Percentiles rank a stretch among this genome's conserved stretches.
These are phyloP conservation scores for Dacryopinax spathularia DNA, from an alignment of 768 basidiomycete genomes.

Conservation along the genomic window DNA sequence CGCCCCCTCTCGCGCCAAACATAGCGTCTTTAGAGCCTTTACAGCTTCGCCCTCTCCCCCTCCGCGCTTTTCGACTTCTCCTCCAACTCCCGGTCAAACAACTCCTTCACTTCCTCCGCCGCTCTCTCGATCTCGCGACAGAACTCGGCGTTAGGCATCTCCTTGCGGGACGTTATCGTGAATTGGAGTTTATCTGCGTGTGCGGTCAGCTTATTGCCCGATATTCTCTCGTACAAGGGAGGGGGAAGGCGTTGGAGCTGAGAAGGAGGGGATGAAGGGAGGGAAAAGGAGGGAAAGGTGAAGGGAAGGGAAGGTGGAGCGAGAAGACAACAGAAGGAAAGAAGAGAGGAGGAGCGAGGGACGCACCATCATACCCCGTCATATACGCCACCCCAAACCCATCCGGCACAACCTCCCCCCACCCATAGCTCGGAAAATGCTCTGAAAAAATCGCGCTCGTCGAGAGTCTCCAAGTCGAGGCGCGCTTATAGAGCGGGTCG, in stretches of 20 bases:
- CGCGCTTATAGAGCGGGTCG: slow-evolving; percentile 58
- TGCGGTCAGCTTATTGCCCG: too few species aligned
- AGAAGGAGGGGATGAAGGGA: neutral
- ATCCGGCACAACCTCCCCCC: slow-evolving; percentile 90
- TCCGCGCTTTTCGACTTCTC: too few species aligned
- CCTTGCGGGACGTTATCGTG: slow-evolving; percentile 73
- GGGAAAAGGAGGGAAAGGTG: neutral
- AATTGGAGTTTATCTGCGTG: slow-evolving; percentile 60
- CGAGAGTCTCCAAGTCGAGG: slow-evolving; percentile 74
- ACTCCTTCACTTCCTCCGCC: slow-evolving; percentile 52
- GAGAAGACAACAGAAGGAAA: neutral
- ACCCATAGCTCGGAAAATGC: slow-evolving; percentile 73
- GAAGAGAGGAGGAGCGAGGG: neutral
- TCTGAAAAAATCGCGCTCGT: slow-evolving; percentile 82
- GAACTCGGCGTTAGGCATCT: slow-evolving; percentile 68
- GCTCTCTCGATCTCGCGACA: slow-evolving; percentile 51
- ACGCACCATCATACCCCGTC: slow-evolving; percentile 69
- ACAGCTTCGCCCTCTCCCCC: slow-evolving; percentile 17
- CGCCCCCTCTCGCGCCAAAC: too few species aligned
- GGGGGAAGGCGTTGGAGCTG: neutral
- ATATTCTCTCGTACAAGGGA: too few species aligned
- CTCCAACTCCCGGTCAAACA: slow-evolving; percentile 30
- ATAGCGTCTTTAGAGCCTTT: too few species aligned
- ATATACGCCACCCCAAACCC: slow-evolving; percentile 92
- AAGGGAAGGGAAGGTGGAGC: neutral